Base-by-base conservation (phyloP, 2,329 filamentous ascomycete genomes). In the Colletotrichum falcatum region DNA sequence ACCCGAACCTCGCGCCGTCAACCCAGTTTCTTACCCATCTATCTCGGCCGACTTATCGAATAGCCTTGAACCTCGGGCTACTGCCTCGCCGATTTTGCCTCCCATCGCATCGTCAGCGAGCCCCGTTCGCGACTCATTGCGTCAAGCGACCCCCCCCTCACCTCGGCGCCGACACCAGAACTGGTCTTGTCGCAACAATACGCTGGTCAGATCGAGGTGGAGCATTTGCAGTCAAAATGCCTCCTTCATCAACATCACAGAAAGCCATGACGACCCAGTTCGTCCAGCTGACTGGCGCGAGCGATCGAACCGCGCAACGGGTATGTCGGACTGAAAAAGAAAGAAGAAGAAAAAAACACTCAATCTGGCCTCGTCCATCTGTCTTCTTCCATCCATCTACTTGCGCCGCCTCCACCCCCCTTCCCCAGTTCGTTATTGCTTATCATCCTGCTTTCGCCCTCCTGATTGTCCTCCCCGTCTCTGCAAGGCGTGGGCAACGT, bases 241-340 rank as follows among this genome's bases (percentile, higher is more conserved):
- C 82, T 68, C 79, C 80, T 39, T 76, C 77, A 54, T 78, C 80
- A 44, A 73, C 81, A 58, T 79, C 81, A 72, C 81, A 85, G 74
- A 84, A 81, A 78, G 75, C 78, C 49, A 68, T 83, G 74, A 76
- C 82, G 70, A 73, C 76, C 60, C 79, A 85, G 75, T 86, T 87
- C 73, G 75, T 82, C 60, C 73, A 77, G 60, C 74, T 83, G 56
- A 86, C 85, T 14, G 83, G 84, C 42, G 79, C 81, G 20, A 77
- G 78, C 20, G 84, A 85, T 62, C 81, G 83, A 70, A 79, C 78
- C 42, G 84, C 85, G 44, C 77, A 79, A 67, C 80, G 81, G 78
- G 85, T 87, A 81, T 74, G 83, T 82, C 56, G 35, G 46, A 58
- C 26, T 59, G 63, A 51, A 62, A 37, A 60, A 66, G 63, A 56